Percentiles rank a stretch among this genome's conserved stretches.
Conservation (phyloP, 352 stramenopile species). For the Phytopythium ostracodes region DNA sequence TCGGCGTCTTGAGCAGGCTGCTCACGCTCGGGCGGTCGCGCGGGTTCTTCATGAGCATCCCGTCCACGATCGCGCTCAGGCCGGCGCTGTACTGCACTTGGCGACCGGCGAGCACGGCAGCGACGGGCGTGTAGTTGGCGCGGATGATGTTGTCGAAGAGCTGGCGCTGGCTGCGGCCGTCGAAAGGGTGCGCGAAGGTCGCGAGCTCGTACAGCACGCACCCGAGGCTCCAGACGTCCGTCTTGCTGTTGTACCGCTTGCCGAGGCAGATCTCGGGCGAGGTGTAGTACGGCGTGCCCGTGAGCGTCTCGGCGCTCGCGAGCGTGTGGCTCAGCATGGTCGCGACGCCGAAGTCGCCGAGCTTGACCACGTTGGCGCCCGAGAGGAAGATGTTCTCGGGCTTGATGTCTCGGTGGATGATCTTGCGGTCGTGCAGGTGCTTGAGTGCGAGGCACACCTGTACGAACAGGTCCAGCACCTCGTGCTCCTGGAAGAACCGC, state of each 20-base stretch:
- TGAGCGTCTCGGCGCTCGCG: slow-evolving; percentile 68
- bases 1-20: slow-evolving; percentile 43
- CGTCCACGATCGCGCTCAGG: slow-evolving; percentile 32
- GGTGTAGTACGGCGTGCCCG: slow-evolving; percentile 90
- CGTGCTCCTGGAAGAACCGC: slow-evolving; percentile 26
- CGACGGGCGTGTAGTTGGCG: slow-evolving; percentile 20
- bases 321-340: slow-evolving; percentile 72
- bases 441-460: slow-evolving; percentile 76
- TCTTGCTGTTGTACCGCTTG: slow-evolving; percentile 92
- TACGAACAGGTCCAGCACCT: slow-evolving; percentile 56
- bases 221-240: slow-evolving; percentile 92
- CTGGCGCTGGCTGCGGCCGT: slow-evolving; percentile 73
- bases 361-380: slow-evolving; percentile 53
- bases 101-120: slow-evolving; percentile 1
- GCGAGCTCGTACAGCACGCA: slow-evolving; percentile 93
- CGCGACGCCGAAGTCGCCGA: slow-evolving; percentile 78
- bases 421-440: slow-evolving; percentile 79
- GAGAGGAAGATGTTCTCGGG: slow-evolving; percentile 87
- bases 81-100: slow-evolving; percentile 17
- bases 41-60: slow-evolving; percentile 64
- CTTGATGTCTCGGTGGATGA: slow-evolving; percentile 87
- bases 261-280: slow-evolving; percentile 92
- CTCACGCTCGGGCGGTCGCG: slow-evolving; percentile 61
- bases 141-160: slow-evolving; percentile 73
- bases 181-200: slow-evolving; percentile 88